Percentiles rank a stretch among this genome's conserved stretches.
These are phyloP conservation scores for Epichloe festucae DNA, from an alignment of 2,329 filamentous ascomycete genomes.

Conservation along the genomic window DNA sequence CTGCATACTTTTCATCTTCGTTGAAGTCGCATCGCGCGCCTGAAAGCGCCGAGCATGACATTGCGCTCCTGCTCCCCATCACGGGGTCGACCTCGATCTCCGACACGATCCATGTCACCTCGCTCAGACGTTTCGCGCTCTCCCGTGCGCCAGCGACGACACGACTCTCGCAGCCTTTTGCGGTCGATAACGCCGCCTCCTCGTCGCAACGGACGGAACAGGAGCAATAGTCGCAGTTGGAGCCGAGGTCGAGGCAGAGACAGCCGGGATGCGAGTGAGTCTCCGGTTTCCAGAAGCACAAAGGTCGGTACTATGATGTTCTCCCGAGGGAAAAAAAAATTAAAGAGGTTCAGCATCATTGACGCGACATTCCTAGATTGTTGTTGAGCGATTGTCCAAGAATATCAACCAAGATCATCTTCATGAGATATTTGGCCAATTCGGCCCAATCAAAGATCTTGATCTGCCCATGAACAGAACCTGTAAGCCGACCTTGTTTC, in stretches of 20 bases:
- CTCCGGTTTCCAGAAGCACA: constrained; percentile 32
- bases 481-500: constrained; percentile 41
- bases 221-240: constrained; percentile 17
- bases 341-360: background rate
- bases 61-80: constrained; percentile 18
- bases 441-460: constrained; percentile 73
- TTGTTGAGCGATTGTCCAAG: constrained; percentile 90
- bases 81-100: constrained; percentile 20
- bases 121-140: constrained; percentile 23
- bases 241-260: constrained; percentile 22
- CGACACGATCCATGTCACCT: constrained; percentile 22
- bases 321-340: background rate
- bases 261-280: constrained; percentile 24
- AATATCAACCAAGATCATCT: constrained; percentile 85
- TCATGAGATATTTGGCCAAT: constrained; percentile 81
- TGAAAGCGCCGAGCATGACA: constrained; percentile 11
- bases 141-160: constrained; percentile 16
- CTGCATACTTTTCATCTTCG: background rate
- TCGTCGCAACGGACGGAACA: constrained; percentile 21
- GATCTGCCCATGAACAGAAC: constrained; percentile 81
- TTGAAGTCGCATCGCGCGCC: background rate
- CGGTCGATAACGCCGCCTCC: constrained; percentile 18
- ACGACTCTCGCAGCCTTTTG: constrained; percentile 22
- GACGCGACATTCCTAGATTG: constrained; percentile 46
- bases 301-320: constrained; percentile 29